A percentile compares a stretch with the other conserved stretches of the same genome.
Conservation (phyloP, 257 asterid genomes). For the Ilex asprella region DNA sequence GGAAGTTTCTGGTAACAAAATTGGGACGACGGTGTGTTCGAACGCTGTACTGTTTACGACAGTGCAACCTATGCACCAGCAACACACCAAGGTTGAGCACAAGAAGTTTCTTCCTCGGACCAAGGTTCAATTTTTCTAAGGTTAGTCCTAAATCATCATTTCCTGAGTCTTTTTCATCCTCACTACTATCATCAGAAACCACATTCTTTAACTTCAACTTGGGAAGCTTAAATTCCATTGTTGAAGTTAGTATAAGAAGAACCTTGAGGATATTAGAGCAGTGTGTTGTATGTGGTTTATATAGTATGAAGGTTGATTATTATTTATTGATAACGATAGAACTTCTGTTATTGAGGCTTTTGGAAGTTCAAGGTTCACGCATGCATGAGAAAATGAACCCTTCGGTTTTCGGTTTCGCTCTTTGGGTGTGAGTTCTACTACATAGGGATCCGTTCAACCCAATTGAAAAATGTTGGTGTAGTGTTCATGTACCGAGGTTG, state of each 20-base stretch:
- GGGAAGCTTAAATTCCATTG: slow-evolving; percentile 23
- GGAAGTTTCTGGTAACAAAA: slow-evolving; percentile 25
- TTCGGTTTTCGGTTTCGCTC: too few relatives aligned
- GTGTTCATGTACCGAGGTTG: too few relatives aligned
- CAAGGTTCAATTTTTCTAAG: slow-evolving; percentile 38
- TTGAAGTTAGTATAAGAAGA: neutral
- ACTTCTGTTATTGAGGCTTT: too few relatives aligned
- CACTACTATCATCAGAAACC: slow-evolving; percentile 19
- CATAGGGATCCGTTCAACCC: too few relatives aligned
- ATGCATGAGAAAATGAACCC: too few relatives aligned
- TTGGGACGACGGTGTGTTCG: slow-evolving; percentile 32
- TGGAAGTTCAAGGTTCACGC: too few relatives aligned
- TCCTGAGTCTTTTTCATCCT: slow-evolving; percentile 8
- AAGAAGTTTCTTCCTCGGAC: slow-evolving; percentile 52
- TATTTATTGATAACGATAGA: too few relatives aligned
- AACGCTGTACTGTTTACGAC: slow-evolving; percentile 7
- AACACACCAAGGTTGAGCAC: slow-evolving; percentile 52
- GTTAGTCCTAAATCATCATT: slow-evolving; percentile 28
- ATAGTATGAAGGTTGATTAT: too few relatives aligned
- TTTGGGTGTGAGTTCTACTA: too few relatives aligned
- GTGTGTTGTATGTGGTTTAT: too few relatives aligned
- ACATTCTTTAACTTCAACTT: slow-evolving; percentile 20
- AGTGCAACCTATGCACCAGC: slow-evolving; percentile 37
- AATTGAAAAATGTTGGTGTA: too few relatives aligned
- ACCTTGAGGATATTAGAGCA: too few relatives aligned